Evolutionary conservation across 805 yeast species (phyloP), one percentile per base, ranked within the genome.

Genomic region (Spathaspora passalidarum): DNA sequence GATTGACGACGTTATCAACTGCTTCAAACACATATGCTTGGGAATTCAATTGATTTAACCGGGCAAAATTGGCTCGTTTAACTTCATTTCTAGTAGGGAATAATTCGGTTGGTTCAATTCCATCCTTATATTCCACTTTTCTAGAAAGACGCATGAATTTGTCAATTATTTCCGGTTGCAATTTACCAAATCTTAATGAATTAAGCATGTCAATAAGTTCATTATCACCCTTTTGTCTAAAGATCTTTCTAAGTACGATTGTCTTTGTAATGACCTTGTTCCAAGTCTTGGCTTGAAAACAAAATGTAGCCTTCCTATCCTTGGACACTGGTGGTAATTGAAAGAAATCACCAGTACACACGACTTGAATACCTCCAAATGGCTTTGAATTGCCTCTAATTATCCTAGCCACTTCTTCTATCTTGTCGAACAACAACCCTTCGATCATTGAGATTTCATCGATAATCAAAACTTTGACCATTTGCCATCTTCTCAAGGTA

Each of bases 361-460:
- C 80, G 13, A 94, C 54, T 58, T 94, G 99, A 38, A 94, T 84
- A 0, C 99, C 99, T 4, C 99, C 99, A 73, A 94, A 94, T 0
- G 97, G 97, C 41, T 52, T 53, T 11, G 69, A 61, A 18, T 65
- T 70, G 32, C 84, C 74, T 4, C 87, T 63, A 2, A 85, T 43
- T 1, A 56, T 57, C 52, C 84, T 74, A 0, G 94, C 97, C 32
- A 92, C 65, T 9, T 59, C 66, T 49, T 89, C 86, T 42, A 94
- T 69, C 56, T 89, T 89, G 40, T 85, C 86, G 50, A 94, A 78
- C 41, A 92, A 72, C 1, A 59, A 69, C 0, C 90, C 95, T 57
- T 89, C 96, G 47, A 94, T 79, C 99, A 94, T 94, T 0, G 98
- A 91, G 2, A 94, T 78, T 65, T 94, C 99, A 67, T 94, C 99